Conservation (phyloP, 805 yeast species). For the Starmerella bombi region DNA sequence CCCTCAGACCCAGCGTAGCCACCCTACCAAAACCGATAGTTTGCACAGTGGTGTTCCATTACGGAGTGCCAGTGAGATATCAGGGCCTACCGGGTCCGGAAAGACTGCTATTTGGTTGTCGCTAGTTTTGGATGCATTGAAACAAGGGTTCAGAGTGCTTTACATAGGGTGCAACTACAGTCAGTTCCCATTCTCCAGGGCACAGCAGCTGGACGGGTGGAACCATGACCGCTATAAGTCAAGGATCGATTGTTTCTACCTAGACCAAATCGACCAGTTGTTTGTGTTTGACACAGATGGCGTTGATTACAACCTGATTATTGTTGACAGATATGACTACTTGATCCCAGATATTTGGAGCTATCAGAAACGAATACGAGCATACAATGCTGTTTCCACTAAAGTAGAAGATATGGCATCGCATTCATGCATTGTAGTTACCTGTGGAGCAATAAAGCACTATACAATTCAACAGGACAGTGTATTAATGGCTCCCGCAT, state of each 20-base stretch:
- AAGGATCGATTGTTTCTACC: conserved; percentile 4
- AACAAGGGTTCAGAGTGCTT: conserved; percentile 18
- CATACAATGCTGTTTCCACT: background rate
- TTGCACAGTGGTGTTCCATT: conserved; percentile 14
- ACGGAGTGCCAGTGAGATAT: conserved; percentile 17
- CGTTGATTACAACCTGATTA: conserved; percentile 21
- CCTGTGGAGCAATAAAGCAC: conserved; percentile 4
- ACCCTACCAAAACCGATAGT: no score
- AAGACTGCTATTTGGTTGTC: conserved; percentile 21
- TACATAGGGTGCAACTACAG: conserved; percentile 20
- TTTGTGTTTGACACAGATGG: conserved; percentile 21
- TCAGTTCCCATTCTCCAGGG: conserved; percentile 19
- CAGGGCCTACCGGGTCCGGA: conserved; percentile 26
- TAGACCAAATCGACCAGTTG: conserved; percentile 14
- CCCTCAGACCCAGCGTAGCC: no score
- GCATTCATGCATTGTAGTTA: conserved; percentile 8
- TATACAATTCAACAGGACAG: background rate
- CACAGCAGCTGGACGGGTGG: conserved; percentile 13
- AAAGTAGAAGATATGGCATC: background rate
- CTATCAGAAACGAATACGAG: background rate
- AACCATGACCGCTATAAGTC: conserved; percentile 1
- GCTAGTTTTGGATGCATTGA: conserved; percentile 17
- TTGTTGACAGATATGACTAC: conserved; percentile 17
- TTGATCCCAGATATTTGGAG: conserved; percentile 7
- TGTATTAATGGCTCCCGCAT: conserved; percentile 5